A percentile compares a stretch with the other conserved stretches of the same genome.
phyloP scores from a whole-genome alignment of 768 basidiomycete genomes.

The Amyloporia xantha region DNA sequence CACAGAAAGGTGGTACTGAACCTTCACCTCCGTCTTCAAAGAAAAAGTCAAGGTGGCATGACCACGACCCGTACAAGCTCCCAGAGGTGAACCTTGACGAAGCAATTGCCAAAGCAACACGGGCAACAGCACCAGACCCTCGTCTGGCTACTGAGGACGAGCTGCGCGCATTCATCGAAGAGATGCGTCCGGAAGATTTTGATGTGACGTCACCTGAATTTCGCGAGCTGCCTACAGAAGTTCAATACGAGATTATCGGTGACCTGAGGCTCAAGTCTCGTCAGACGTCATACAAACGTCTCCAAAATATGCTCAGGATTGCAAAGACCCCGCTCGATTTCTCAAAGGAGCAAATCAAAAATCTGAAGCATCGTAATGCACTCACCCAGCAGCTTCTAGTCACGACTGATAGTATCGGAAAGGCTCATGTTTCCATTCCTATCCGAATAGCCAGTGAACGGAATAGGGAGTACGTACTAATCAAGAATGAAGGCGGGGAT shows the following conservation, averaged over 20 bases:
- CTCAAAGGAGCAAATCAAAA: constrained; percentile 91
- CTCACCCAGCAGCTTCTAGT: constrained; percentile 89
- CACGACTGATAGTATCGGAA: constrained; percentile 91
- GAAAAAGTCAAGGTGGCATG: constrained; percentile 59
- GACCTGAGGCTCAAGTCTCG: constrained; percentile 92
- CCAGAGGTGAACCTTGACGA: constrained; percentile 75
- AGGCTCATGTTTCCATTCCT: constrained; percentile 84
- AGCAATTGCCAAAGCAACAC: constrained; percentile 54
- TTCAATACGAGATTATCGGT: constrained; percentile 97
- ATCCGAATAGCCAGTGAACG: constrained; percentile 92
- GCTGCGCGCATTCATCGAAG: constrained; percentile 86
- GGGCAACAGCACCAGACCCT: constrained; percentile 67
- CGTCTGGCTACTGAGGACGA: constrained; percentile 96
- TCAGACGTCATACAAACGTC: constrained; percentile 85
- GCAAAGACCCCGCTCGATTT: constrained; percentile 88
- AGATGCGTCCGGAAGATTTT: constrained; percentile 93
- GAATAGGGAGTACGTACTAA: constrained; percentile 89
- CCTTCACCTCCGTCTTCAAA: constrained; percentile 43
- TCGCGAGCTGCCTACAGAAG: constrained; percentile 86
- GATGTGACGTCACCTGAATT: constrained; percentile 89
- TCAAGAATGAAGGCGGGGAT: constrained; percentile 81
- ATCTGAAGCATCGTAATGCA: constrained; percentile 80
- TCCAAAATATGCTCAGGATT: constrained; percentile 83
- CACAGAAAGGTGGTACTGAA: constrained; percentile 16
- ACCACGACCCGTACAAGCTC: constrained; percentile 90